Conservation (phyloP, 345 rosid species). For the Sapria himalayana region DNA sequence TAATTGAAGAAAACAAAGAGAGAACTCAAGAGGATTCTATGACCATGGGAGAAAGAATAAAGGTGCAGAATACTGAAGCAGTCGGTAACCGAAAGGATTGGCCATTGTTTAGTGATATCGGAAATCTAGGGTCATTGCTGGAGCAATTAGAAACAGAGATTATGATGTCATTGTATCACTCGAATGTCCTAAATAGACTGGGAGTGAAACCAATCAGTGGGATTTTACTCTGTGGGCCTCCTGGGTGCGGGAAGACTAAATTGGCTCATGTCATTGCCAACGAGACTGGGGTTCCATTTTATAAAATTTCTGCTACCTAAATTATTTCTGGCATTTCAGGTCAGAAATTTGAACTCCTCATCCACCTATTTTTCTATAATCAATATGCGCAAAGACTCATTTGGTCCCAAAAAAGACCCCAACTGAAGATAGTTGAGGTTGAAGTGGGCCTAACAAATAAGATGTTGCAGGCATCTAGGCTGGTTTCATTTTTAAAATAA, state of each 20-base stretch:
- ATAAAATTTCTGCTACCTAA: constrained; percentile 72
- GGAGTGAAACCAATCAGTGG: constrained; percentile 61
- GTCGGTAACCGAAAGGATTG: constrained; percentile 35
- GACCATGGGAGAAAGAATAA: too few relatives aligned
- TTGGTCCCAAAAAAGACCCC: too few relatives aligned
- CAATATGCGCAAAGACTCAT: too few relatives aligned
- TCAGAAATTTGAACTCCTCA: constrained; percentile 10
- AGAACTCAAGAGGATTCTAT: too few relatives aligned
- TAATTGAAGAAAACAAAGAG: too few relatives aligned
- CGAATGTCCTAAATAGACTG: constrained; percentile 28
- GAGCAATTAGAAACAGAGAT: constrained; percentile 61
- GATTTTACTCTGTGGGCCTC: constrained; percentile 66
- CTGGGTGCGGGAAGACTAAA: constrained; percentile 72
- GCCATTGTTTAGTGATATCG: constrained; percentile 60
- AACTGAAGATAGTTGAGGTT: too few relatives aligned
- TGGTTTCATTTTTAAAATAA: too few relatives aligned
- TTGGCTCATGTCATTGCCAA: constrained; percentile 65
- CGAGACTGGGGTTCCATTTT: constrained; percentile 63
- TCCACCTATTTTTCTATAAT: background rate
- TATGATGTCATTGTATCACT: constrained; percentile 55
- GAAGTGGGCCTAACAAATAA: too few relatives aligned
- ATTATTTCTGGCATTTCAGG: constrained; percentile 81
- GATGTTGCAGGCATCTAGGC: too few relatives aligned
- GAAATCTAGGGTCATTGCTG: constrained; percentile 43
- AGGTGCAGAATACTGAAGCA: too few relatives aligned